Percentiles rank a stretch among this genome's conserved stretches.
Conservation (phyloP, 768 basidiomycete genomes). For the Dentipellis sp. region DNA sequence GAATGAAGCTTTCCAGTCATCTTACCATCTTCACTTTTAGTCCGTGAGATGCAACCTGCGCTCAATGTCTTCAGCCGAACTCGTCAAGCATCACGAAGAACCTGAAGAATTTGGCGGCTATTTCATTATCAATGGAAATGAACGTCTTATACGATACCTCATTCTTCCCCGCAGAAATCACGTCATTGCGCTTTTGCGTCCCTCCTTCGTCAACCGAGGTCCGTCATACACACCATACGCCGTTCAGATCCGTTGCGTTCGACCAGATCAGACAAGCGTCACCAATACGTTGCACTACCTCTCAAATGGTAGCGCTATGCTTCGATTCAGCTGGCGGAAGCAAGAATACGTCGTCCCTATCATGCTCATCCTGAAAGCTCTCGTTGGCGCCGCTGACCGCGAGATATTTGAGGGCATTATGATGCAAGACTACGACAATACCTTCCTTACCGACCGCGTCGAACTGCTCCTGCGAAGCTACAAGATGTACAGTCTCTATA, state of each 20-base stretch:
- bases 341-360: constrained; percentile 98
- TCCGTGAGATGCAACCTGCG: constrained; percentile 91
- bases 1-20: background rate
- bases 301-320: constrained; percentile 91
- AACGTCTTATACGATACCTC: constrained; percentile 95
- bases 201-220: constrained; percentile 87
- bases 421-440: constrained; percentile 95
- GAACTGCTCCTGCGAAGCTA: constrained; percentile 91
- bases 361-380: constrained; percentile 91
- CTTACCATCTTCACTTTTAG: constrained; percentile 28
- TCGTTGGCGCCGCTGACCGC: constrained; percentile 84
- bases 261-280: constrained; percentile 84
- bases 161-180: constrained; percentile 95
- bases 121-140: constrained; percentile 98
- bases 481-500: constrained; percentile 85
- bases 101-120: constrained; percentile 98
- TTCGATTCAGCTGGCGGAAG: constrained; percentile 95
- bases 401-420: constrained; percentile 96
- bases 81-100: constrained; percentile 89
- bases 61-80: constrained; percentile 72
- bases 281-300: constrained; percentile 99
- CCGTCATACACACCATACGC: constrained; percentile 92
- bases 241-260: constrained; percentile 91
- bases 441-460: constrained; percentile 94
- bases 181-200: constrained; percentile 85